phyloP scores from a whole-genome alignment of 805 yeast species.

The Pichia californica region DNA sequence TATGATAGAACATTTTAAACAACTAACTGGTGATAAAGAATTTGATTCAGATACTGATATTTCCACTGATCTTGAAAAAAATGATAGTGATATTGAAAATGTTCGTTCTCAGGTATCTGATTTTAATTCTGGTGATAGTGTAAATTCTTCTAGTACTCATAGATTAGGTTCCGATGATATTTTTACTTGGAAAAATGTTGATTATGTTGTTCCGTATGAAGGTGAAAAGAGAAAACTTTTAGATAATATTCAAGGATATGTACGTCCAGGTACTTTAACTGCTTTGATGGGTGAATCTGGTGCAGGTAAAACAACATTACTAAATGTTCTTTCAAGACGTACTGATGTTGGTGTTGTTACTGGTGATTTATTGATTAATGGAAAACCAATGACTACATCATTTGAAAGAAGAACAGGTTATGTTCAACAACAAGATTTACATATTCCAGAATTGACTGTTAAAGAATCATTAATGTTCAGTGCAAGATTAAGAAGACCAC shows the following conservation, averaged over 20 bases:
- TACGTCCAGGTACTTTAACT: slow-evolving; percentile 49
- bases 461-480: slow-evolving; percentile 44
- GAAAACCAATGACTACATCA: slow-evolving; percentile 39
- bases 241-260: slow-evolving; percentile 38
- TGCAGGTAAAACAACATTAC: slow-evolving; percentile 56
- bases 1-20: slow-evolving; percentile 4
- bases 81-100: neutral
- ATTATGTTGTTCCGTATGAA: slow-evolving; percentile 47
- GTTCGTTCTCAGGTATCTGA: too few species aligned
- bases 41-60: too few species aligned
- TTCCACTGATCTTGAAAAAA: too few species aligned
- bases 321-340: slow-evolving; percentile 48
- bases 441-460: slow-evolving; percentile 44
- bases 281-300: slow-evolving; percentile 64
- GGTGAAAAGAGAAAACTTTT: slow-evolving; percentile 36
- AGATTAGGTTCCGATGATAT: slow-evolving; percentile 37
- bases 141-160: slow-evolving; percentile 20
- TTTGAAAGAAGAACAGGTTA: slow-evolving; percentile 51
- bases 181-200: slow-evolving; percentile 58
- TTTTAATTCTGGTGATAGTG: too few species aligned
- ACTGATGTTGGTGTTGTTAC: slow-evolving; percentile 46
- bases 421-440: slow-evolving; percentile 52
- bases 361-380: slow-evolving; percentile 52
- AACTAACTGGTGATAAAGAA: neutral
- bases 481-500: slow-evolving; percentile 42